Evolutionary conservation across 2,329 filamentous ascomycete species (phyloP).

Genomic region (Colletotrichum sidae): DNA sequence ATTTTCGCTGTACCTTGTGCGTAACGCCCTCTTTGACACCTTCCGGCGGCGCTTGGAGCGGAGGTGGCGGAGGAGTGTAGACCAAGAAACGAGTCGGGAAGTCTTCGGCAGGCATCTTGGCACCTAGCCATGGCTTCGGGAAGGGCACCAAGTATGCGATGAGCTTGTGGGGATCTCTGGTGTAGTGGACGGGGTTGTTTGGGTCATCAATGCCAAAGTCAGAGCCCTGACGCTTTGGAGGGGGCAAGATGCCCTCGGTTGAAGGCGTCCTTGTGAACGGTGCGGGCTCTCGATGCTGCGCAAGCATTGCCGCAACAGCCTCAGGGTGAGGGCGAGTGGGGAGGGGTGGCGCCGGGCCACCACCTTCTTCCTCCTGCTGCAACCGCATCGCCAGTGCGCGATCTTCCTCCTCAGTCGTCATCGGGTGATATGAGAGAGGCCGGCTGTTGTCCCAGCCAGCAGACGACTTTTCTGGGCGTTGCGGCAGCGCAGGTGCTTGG

Average conservation of each 20-base stretch:
- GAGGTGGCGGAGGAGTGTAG: conserved; percentile 32
- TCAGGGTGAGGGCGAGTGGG: conserved; percentile 26
- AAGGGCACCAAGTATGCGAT: conserved; percentile 35
- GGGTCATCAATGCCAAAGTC: conserved; percentile 34
- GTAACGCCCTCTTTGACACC: conserved; percentile 31
- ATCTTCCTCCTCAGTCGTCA: conserved; percentile 25
- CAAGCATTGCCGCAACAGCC: conserved; percentile 27
- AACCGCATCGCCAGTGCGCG: conserved; percentile 25
- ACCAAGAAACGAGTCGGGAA: conserved; percentile 30
- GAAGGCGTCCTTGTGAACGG: conserved; percentile 32
- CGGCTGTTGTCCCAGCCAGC: conserved; percentile 6
- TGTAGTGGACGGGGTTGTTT: conserved; percentile 32
- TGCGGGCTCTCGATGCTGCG: conserved; percentile 8
- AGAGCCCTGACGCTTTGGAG: conserved; percentile 22
- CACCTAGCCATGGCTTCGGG: conserved; percentile 31
- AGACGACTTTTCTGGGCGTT: conserved; percentile 7
- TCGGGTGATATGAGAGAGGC: conserved; percentile 13
- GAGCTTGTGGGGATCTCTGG: conserved; percentile 32
- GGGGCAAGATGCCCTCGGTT: conserved; percentile 26
- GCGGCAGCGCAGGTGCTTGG: conserved; percentile 18
- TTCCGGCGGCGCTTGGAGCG: conserved; percentile 31
- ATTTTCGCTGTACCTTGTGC: conserved; percentile 36
- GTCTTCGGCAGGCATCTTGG: conserved; percentile 12
- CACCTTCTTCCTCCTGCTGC: conserved; percentile 25
- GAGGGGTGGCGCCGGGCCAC: conserved; percentile 21